Percentiles rank a stretch among this genome's conserved stretches.
phyloP scores from a whole-genome alignment of 2,329 filamentous ascomycete species.

The Epichloe coenophiala region DNA sequence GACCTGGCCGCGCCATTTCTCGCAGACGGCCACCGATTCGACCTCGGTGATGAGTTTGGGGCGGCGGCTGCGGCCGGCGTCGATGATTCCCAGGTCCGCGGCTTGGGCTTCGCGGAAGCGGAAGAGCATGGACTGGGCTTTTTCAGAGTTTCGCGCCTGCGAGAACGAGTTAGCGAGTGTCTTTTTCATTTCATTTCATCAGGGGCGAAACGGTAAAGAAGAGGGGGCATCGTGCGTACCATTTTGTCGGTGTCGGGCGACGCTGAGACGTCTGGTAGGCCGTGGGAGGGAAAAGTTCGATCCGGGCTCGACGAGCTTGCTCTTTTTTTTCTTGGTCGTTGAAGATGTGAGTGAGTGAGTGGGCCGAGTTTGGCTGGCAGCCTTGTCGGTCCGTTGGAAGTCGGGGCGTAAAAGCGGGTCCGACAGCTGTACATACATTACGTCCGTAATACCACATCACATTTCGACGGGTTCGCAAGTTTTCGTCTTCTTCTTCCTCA shows the following conservation, averaged over 20 bases:
- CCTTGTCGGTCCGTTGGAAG: not conserved
- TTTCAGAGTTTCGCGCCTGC: conserved; percentile 91
- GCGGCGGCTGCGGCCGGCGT: conserved; percentile 76
- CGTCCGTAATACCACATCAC: not conserved
- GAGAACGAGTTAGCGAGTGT: not conserved
- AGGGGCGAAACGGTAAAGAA: not conserved
- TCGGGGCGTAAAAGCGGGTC: not conserved
- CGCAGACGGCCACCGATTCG: conserved; percentile 70
- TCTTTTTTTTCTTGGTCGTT: not conserved
- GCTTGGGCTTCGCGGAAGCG: conserved; percentile 97
- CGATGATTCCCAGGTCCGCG: conserved; percentile 89
- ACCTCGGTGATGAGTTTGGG: conserved; percentile 86
- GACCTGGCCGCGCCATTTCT: conserved; percentile 97
- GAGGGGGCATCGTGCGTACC: not conserved
- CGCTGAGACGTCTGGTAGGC: not conserved
- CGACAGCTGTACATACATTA: not conserved
- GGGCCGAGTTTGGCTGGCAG: not conserved
- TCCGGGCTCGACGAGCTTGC: not conserved
- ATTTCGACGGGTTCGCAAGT: too few relatives aligned
- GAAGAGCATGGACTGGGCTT: conserved; percentile 99
- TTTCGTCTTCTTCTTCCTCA: too few relatives aligned
- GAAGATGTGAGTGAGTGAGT: not conserved
- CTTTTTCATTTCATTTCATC: not conserved
- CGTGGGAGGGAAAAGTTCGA: not conserved
- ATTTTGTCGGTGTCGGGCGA: not conserved